Conservation (phyloP, 352 stramenopile species). For the Pythium biforme region DNA sequence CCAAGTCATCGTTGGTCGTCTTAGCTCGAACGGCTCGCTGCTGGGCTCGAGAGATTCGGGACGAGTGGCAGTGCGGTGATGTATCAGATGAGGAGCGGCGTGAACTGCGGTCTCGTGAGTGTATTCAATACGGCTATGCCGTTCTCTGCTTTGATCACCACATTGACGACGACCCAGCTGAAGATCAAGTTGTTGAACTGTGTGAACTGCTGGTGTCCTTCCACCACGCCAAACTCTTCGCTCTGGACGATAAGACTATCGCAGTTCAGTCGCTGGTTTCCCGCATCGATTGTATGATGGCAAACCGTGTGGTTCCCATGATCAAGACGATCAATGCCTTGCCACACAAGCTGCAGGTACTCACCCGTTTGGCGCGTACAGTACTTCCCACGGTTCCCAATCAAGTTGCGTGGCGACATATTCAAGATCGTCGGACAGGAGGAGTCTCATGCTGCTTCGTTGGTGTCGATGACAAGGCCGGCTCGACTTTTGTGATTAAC, state of each 20-base stretch:
- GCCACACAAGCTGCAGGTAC: neutral
- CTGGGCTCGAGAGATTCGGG: constrained; percentile 27
- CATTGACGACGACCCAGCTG: neutral
- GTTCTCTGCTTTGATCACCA: constrained; percentile 34
- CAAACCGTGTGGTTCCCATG: constrained; percentile 18
- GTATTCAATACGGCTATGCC: constrained; percentile 40
- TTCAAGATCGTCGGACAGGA: neutral
- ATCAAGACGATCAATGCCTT: neutral
- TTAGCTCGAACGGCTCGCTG: constrained; percentile 30
- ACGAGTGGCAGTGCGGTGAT: constrained; percentile 1
- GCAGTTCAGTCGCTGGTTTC: constrained; percentile 4
- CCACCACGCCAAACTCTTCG: constrained; percentile 31
- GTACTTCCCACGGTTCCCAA: constrained; percentile 8
- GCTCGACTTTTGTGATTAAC: constrained; percentile 44
- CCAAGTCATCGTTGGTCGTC: constrained; percentile 14
- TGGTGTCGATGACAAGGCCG: constrained; percentile 15
- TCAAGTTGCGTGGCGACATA: constrained; percentile 27
- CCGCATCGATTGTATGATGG: constrained; percentile 39
- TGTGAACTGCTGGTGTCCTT: constrained; percentile 52
- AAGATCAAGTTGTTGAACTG: constrained; percentile 25
- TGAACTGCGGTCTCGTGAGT: constrained; percentile 38
- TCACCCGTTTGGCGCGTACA: constrained; percentile 1
- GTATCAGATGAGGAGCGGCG: constrained; percentile 11
- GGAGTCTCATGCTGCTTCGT: constrained; percentile 36
- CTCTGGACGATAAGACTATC: neutral